These are phyloP conservation scores for Blastobotrys americana DNA, from an alignment of 805 yeast genomes.

Conservation along the genomic window DNA sequence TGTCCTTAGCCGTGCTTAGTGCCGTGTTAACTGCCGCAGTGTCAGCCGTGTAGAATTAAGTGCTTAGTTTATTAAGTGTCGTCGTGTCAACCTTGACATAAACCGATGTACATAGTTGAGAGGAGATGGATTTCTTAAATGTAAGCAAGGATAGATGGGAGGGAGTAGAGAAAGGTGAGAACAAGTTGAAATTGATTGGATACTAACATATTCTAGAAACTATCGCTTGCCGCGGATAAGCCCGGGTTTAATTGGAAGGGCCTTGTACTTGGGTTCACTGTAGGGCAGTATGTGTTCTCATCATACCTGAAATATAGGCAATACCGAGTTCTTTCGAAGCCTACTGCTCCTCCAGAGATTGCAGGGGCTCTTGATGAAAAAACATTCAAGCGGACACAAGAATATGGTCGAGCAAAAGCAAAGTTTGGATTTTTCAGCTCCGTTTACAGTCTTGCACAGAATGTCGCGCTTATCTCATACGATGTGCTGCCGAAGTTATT, in stretches of 20 bases:
- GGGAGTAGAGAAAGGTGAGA: not conserved
- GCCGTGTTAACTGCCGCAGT: too few relatives aligned
- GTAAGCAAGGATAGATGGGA: not conserved
- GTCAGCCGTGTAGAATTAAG: too few relatives aligned
- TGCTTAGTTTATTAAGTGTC: too few relatives aligned
- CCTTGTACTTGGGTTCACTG: constrained; percentile 63
- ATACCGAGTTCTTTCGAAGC: constrained; percentile 51
- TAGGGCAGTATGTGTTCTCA: constrained; percentile 70
- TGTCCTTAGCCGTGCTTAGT: too few relatives aligned
- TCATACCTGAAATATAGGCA: constrained; percentile 71
- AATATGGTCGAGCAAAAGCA: constrained; percentile 73
- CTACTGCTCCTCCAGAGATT: constrained; percentile 60
- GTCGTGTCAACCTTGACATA: too few relatives aligned
- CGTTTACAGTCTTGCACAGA: constrained; percentile 46
- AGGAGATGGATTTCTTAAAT: constrained; percentile 3
- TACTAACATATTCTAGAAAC: constrained; percentile 10
- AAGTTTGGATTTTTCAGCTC: constrained; percentile 55
- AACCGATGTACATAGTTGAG: too few relatives aligned
- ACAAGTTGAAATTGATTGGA: not conserved
- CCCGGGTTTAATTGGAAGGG: constrained; percentile 76
- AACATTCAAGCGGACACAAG: constrained; percentile 69
- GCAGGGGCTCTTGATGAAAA: constrained; percentile 61
- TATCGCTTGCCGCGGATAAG: constrained; percentile 51
- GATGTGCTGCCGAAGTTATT: constrained; percentile 63
- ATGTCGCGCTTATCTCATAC: constrained; percentile 48